Conservation (phyloP, 164 flowering plant species). For the Umbilicus rupestris region DNA sequence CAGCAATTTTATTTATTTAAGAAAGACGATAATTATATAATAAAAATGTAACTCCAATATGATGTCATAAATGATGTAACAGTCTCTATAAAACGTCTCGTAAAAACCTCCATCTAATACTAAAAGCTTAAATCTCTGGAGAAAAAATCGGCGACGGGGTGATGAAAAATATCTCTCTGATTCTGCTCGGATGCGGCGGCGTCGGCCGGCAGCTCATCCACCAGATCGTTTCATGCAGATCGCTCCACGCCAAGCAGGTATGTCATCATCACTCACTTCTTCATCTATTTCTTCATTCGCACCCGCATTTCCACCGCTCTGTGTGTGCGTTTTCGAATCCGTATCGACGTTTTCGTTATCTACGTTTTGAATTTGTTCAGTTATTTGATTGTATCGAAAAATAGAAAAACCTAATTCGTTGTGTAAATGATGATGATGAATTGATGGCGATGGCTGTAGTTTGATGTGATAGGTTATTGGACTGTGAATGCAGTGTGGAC, state of each 20-base stretch:
- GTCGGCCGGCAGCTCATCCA: conserved; percentile 82
- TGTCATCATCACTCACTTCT: background rate
- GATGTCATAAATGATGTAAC: background rate
- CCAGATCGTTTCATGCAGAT: conserved; percentile 65
- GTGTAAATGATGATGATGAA: background rate
- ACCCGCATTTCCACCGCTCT: too few relatives aligned
- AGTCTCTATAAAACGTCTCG: background rate
- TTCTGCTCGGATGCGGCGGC: conserved; percentile 81
- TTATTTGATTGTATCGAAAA: background rate
- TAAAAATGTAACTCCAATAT: background rate
- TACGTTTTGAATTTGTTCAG: background rate
- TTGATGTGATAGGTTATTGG: background rate
- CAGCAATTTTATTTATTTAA: too few relatives aligned
- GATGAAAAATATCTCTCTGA: conserved; percentile 51
- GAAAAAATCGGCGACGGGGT: background rate
- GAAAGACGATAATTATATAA: too few relatives aligned
- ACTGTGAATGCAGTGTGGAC: background rate
- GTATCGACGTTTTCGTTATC: background rate
- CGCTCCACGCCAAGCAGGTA: conserved; percentile 68
- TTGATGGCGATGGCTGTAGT: background rate
- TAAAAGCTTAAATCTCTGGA: background rate
- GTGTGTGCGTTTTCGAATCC: too few relatives aligned
- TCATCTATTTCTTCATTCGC: too few relatives aligned
- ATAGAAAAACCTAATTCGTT: background rate
- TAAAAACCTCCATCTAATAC: background rate